Conservation (phyloP, 192 early-diverging fungal species). For the Kappamyces sp. region DNA sequence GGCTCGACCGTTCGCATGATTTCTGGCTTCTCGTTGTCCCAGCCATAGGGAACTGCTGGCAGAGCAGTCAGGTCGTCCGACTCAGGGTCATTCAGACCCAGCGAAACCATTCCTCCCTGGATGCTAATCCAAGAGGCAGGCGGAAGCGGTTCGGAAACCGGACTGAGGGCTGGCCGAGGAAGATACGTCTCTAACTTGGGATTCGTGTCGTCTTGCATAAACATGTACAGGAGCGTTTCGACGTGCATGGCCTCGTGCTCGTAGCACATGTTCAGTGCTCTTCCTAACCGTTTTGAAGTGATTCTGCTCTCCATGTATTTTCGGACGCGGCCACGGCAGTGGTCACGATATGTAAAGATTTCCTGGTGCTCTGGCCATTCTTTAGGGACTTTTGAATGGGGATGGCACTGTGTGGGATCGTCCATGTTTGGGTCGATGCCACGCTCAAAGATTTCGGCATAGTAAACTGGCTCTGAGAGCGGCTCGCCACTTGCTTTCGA, state of each 20-base stretch:
- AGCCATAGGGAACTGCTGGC: conserved; percentile 57
- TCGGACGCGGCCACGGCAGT: conserved; percentile 51
- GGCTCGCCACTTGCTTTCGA: conserved; percentile 27
- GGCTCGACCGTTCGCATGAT: conserved; percentile 19
- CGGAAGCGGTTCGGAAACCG: conserved; percentile 23
- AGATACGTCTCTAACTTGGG: conserved; percentile 8
- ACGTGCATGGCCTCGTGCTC: conserved; percentile 94
- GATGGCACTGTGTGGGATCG: conserved; percentile 59
- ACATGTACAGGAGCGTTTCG: conserved; percentile 89
- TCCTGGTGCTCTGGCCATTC: conserved; percentile 68
- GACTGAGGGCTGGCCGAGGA: conserved; percentile 2
- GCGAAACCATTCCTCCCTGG: conserved; percentile 20
- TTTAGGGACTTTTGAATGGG: conserved; percentile 63
- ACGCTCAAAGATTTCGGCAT: conserved; percentile 82
- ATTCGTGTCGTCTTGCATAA: conserved; percentile 49
- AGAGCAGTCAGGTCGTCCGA: conserved; percentile 28
- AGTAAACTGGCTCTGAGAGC: conserved; percentile 57
- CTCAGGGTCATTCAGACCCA: conserved; percentile 64
- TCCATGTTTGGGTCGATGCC: conserved; percentile 90
- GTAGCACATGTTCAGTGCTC: conserved; percentile 79
- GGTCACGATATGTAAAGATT: conserved; percentile 62
- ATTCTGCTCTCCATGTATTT: conserved; percentile 29
- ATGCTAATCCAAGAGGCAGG: not conserved
- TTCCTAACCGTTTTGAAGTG: conserved; percentile 34
- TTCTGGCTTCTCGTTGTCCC: conserved; percentile 83